phyloP scores from a whole-genome alignment of 2,329 filamentous ascomycete genomes.

The Cryphonectria nitschkei region DNA sequence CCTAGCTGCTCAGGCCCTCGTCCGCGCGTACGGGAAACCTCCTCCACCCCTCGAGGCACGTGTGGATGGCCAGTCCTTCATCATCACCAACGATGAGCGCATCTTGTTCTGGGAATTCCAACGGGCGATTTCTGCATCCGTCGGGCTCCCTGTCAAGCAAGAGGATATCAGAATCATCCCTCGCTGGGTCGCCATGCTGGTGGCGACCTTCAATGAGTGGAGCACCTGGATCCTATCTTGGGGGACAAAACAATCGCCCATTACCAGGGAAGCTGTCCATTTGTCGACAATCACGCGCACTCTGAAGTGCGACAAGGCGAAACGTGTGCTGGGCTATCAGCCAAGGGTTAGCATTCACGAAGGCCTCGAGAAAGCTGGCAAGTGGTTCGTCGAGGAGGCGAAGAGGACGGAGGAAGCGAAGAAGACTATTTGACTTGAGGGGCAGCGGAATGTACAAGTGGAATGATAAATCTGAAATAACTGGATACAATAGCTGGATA shows the following conservation, averaged over 20 bases:
- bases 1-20: constrained; percentile 36
- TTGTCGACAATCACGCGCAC: constrained; percentile 30
- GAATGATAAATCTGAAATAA: too few relatives aligned
- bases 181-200: too few relatives aligned
- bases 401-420: neutral
- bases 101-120: constrained; percentile 41
- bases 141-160: constrained; percentile 32
- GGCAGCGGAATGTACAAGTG: too few relatives aligned
- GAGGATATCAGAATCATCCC: constrained; percentile 32
- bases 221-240: constrained; percentile 29
- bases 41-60: constrained; percentile 28
- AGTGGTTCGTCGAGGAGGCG: constrained; percentile 30
- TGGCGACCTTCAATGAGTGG: constrained; percentile 36
- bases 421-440: constrained; percentile 11
- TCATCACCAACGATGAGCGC: constrained; percentile 40
- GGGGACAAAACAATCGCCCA: constrained; percentile 26
- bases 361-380: constrained; percentile 29
- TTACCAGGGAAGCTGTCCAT: constrained; percentile 31
- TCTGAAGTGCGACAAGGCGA: constrained; percentile 31
- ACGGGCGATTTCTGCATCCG: constrained; percentile 33
- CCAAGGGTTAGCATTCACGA: constrained; percentile 29
- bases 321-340: constrained; percentile 30
- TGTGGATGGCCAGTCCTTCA: constrained; percentile 41
- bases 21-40: constrained; percentile 32
- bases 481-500: too few relatives aligned